Conservation (phyloP, 2,329 filamentous ascomycete genomes). For the Cladophialophora bantiana region DNA sequence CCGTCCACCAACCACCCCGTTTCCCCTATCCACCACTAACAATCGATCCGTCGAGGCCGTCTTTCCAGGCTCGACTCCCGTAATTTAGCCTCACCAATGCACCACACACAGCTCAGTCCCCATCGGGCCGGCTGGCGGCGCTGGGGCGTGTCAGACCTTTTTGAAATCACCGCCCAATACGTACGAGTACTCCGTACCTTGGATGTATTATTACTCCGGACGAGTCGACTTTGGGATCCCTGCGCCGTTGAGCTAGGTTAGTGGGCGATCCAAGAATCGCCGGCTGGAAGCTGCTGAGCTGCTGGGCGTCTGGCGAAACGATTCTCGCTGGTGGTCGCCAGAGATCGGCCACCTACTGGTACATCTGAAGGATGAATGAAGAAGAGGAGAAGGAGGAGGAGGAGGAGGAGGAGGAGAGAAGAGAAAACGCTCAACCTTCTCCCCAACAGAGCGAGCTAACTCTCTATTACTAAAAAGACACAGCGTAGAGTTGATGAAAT, state of each 20-base stretch:
- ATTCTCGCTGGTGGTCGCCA: not conserved
- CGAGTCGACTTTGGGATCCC: not conserved
- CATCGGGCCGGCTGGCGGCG: not conserved
- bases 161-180: not conserved
- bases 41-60: constrained; percentile 5
- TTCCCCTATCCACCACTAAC: not conserved
- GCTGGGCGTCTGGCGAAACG: not conserved
- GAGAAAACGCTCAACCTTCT: not conserved
- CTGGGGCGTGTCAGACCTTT: constrained; percentile 3
- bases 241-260: not conserved
- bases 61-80: constrained; percentile 14
- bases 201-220: not conserved
- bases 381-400: not conserved
- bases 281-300: not conserved
- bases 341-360: not conserved
- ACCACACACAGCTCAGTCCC: not conserved
- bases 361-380: no score
- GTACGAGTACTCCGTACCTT: not conserved
- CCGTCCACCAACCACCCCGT: constrained; percentile 14
- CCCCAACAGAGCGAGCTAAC: not conserved
- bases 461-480: constrained; percentile 7
- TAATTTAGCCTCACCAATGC: constrained; percentile 19
- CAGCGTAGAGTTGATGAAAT: not conserved
- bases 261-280: not conserved
- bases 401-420: not conserved